phyloP scores from a whole-genome alignment of 1,139 yeast species.

The Lodderomyces beijingensis region DNA sequence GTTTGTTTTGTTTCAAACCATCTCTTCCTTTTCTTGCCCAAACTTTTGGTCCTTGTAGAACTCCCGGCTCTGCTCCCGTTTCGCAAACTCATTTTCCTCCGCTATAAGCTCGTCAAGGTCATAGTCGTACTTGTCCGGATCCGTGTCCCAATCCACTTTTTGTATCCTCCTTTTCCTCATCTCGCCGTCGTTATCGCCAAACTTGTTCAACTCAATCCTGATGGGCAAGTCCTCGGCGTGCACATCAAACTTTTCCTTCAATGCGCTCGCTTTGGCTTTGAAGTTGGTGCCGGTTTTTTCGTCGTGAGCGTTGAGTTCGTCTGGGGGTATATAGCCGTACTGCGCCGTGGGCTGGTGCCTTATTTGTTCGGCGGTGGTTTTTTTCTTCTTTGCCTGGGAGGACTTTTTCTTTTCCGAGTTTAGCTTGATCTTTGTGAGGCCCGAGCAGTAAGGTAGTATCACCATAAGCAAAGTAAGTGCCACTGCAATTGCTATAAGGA shows the following conservation, averaged over 20 bases:
- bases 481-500: conserved; percentile 21
- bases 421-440: conserved; percentile 26
- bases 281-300: conserved; percentile 12
- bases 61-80: conserved; percentile 19
- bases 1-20: conserved; percentile 21
- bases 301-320: conserved; percentile 20
- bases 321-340: conserved; percentile 40
- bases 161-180: conserved; percentile 25
- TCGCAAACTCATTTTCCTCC: conserved; percentile 24
- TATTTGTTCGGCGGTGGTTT: conserved; percentile 1
- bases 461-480: conserved; percentile 28
- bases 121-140: conserved; percentile 33
- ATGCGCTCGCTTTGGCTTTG: conserved; percentile 23
- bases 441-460: conserved; percentile 36
- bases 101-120: conserved; percentile 30
- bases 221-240: conserved; percentile 40
- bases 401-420: not conserved
- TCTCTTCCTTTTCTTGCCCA: conserved; percentile 30
- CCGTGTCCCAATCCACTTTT: conserved; percentile 27
- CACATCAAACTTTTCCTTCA: conserved; percentile 29
- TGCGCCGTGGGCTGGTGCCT: not conserved
- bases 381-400: conserved; percentile 6
- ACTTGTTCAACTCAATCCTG: conserved; percentile 25
- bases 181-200: conserved; percentile 8
- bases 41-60: conserved; percentile 24